These are phyloP conservation scores for Boletus rufocinnamomeus DNA, from an alignment of 768 basidiomycete genomes.

Conservation along the genomic window DNA sequence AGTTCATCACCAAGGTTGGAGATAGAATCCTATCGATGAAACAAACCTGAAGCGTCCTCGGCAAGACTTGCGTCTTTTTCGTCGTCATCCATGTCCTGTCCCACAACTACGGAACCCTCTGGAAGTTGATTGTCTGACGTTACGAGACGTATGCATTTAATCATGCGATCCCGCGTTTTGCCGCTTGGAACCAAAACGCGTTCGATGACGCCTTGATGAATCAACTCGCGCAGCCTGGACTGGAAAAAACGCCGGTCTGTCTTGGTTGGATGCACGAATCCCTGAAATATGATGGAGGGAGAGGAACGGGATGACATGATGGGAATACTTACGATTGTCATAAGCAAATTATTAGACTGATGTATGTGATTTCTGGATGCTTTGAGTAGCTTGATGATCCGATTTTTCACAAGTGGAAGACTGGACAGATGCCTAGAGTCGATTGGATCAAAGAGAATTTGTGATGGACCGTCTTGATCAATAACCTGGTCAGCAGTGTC, in stretches of 20 bases:
- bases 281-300: conserved; percentile 45
- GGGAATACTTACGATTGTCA: conserved; percentile 61
- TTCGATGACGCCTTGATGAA: conserved; percentile 73
- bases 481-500: conserved; percentile 26
- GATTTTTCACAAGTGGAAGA: conserved; percentile 65
- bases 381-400: conserved; percentile 72
- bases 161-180: conserved; percentile 46
- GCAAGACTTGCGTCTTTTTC: conserved; percentile 34
- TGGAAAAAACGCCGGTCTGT: conserved; percentile 84
- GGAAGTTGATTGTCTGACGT: conserved; percentile 39
- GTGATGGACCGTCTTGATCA: conserved; percentile 21
- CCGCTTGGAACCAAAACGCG: conserved; percentile 67
- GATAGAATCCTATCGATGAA: neutral
- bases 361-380: conserved; percentile 71
- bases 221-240: conserved; percentile 69
- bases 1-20: conserved; percentile 1
- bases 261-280: conserved; percentile 72
- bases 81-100: conserved; percentile 43
- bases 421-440: conserved; percentile 79
- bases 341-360: conserved; percentile 72
- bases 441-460: conserved; percentile 66
- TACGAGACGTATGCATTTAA: conserved; percentile 70
- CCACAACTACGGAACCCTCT: conserved; percentile 39
- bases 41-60: conserved; percentile 39
- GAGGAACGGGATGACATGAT: neutral